These are phyloP conservation scores for Russula lepida DNA, from an alignment of 768 basidiomycete genomes.

Conservation along the genomic window DNA sequence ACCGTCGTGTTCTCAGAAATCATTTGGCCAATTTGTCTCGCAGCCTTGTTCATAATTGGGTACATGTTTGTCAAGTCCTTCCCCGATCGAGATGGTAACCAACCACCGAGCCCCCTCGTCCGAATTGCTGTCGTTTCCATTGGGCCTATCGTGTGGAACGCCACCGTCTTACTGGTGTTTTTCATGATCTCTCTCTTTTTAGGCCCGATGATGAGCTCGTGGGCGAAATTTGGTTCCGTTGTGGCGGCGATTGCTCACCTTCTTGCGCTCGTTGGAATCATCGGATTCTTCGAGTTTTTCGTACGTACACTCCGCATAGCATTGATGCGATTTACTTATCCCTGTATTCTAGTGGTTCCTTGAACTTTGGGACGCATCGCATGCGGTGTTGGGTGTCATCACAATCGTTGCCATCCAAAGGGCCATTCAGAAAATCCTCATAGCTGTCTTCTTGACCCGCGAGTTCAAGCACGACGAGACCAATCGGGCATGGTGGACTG, in stretches of 20 bases:
- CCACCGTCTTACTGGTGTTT: conserved; percentile 69
- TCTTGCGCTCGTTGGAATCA: conserved; percentile 66
- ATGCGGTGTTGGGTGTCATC: conserved; percentile 90
- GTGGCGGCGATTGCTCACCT: conserved; percentile 92
- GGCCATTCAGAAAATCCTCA: conserved; percentile 86
- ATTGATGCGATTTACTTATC: conserved; percentile 3
- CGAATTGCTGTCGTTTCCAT: conserved; percentile 83
- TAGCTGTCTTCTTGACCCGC: conserved; percentile 87
- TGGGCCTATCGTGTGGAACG: conserved; percentile 95
- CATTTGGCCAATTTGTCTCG: conserved; percentile 67
- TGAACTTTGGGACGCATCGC: conserved; percentile 83
- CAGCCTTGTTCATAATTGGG: conserved; percentile 70
- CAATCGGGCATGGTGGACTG: conserved; percentile 99
- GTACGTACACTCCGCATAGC: conserved; percentile 42
- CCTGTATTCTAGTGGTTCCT: conserved; percentile 72
- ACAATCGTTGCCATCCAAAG: conserved; percentile 88
- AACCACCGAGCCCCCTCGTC: conserved; percentile 75
- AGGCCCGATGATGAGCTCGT: conserved; percentile 80
- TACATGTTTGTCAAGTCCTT: conserved; percentile 95
- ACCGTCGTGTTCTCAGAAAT: conserved; percentile 80
- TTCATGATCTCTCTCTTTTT: conserved; percentile 92
- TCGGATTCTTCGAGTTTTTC: conserved; percentile 95
- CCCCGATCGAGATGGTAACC: conserved; percentile 52
- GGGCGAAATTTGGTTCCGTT: conserved; percentile 81
- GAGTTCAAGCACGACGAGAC: conserved; percentile 99